phyloP scores from a whole-genome alignment of 306 rosid genomes.

The Sesbania bispinosa region DNA sequence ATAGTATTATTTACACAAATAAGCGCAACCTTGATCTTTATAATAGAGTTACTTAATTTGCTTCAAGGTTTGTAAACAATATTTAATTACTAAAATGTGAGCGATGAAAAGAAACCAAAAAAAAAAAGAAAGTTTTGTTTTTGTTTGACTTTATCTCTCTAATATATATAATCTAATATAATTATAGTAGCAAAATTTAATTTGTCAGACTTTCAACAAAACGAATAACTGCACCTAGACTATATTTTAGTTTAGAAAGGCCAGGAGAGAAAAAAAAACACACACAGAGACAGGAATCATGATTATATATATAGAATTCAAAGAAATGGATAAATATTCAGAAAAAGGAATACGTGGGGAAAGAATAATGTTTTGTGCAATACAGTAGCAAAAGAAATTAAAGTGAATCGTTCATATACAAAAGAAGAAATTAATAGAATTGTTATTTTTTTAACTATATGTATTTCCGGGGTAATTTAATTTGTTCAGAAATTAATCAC shows the following conservation, averaged over 20 bases:
- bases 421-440: neutral
- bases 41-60: too few relatives aligned
- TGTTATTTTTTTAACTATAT: too few relatives aligned
- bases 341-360: neutral
- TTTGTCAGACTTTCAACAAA: neutral
- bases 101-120: neutral
- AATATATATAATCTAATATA: neutral
- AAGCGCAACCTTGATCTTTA: too few relatives aligned
- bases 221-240: neutral
- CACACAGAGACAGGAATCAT: neutral
- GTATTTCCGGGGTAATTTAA: too few relatives aligned
- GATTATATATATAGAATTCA: neutral
- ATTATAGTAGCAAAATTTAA: neutral
- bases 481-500: too few relatives aligned
- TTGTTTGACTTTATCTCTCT: neutral
- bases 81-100: neutral
- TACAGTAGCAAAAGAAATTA: neutral
- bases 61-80: neutral
- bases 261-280: neutral
- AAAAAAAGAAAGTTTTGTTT: neutral
- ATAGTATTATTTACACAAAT: too few relatives aligned
- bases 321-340: neutral
- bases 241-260: neutral
- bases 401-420: neutral
- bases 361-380: neutral